Percentiles rank a stretch among this genome's conserved stretches.
phyloP scores from a whole-genome alignment of 139 green algal species.

The Coelastrella sp. region DNA sequence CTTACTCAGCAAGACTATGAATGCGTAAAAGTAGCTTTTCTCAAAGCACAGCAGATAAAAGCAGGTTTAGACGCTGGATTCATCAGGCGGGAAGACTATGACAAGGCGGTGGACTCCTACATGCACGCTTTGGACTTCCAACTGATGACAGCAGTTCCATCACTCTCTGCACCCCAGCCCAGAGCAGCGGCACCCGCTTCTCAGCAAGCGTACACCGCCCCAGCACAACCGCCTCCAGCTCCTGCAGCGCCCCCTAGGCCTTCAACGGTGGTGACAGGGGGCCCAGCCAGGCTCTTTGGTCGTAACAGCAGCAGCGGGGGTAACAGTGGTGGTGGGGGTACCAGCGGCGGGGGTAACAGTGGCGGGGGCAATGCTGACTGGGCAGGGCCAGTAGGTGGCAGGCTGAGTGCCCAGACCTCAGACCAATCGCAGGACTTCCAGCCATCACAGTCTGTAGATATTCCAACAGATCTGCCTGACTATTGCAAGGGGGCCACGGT shows the following conservation, averaged over 20 bases:
- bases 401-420: conserved; percentile 8
- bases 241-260: background rate
- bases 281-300: background rate
- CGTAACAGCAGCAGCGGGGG: conserved; percentile 21
- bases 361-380: background rate
- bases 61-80: conserved; percentile 84
- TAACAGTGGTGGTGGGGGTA: background rate
- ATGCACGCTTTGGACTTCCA: conserved; percentile 75
- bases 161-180: background rate
- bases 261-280: background rate
- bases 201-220: background rate
- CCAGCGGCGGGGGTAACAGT: background rate
- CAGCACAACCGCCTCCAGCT: background rate
- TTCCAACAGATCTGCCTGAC: conserved; percentile 47
- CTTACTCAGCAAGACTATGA: conserved; percentile 83
- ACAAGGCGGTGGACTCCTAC: conserved; percentile 76
- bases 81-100: conserved; percentile 80
- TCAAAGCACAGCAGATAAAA: conserved; percentile 89
- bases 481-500: conserved; percentile 38
- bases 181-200: background rate
- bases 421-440: background rate
- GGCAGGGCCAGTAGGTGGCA: background rate
- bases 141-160: conserved; percentile 32
- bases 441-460: background rate
- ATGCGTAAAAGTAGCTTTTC: conserved; percentile 84